Percentiles rank a stretch among this genome's conserved stretches.
Evolutionary conservation across 176 grass and related monocot species (phyloP).

Genomic region (Triticum timopheevii): DNA sequence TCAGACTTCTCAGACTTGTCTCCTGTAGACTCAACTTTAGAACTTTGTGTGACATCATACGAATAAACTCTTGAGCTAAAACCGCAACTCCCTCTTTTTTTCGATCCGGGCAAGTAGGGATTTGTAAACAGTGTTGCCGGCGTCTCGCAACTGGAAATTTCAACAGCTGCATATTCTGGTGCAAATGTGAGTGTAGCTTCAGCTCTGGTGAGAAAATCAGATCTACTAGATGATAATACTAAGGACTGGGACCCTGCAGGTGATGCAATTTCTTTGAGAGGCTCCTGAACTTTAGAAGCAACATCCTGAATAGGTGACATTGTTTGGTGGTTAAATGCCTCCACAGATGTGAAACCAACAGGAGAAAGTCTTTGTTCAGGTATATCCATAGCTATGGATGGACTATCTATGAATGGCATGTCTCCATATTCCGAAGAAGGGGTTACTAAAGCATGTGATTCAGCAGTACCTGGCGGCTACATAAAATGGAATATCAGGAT

Average conservation of each 20-base stretch:
- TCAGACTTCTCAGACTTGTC: constrained; percentile 61
- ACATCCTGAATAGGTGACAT: constrained; percentile 62
- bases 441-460: constrained; percentile 60
- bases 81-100: constrained; percentile 61
- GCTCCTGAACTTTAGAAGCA: constrained; percentile 52
- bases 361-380: constrained; percentile 76
- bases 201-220: constrained; percentile 78
- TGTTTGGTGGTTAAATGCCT: constrained; percentile 64
- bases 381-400: constrained; percentile 70
- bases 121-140: constrained; percentile 57
- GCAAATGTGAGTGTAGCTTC: constrained; percentile 96
- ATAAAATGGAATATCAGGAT: constrained; percentile 28
- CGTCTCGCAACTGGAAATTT: constrained; percentile 44
- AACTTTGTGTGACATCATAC: constrained; percentile 62
- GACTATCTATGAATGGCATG: constrained; percentile 57
- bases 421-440: constrained; percentile 64
- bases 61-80: constrained; percentile 82
- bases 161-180: constrained; percentile 90
- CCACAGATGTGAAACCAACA: constrained; percentile 66
- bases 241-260: constrained; percentile 37
- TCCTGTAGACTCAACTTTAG: constrained; percentile 45
- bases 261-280: constrained; percentile 56
- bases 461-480: constrained; percentile 93
- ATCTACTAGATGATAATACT: constrained; percentile 56
- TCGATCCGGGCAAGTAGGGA: constrained; percentile 78